A percentile compares a stretch with the other conserved stretches of the same genome.
phyloP scores from a whole-genome alignment of 805 yeast genomes.

The Ogataea wickerhamii region DNA sequence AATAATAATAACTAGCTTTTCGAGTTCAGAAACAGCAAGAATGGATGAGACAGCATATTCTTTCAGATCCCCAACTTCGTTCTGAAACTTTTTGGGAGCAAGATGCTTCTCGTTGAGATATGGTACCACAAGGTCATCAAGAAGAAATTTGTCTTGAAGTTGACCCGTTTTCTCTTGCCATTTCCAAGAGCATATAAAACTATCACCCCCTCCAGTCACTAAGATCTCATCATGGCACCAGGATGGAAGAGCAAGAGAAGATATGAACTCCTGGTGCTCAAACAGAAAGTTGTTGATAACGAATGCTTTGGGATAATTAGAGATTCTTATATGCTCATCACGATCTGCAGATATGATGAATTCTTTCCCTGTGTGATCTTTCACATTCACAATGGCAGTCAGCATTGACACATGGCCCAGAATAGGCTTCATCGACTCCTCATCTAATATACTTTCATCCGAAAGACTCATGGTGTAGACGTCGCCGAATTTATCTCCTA shows the following conservation, averaged over 20 bases:
- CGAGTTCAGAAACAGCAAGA: conserved; percentile 26
- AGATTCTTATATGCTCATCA: conserved; percentile 90
- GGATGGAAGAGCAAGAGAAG: conserved; percentile 54
- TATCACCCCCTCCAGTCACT: conserved; percentile 92
- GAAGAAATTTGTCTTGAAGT: conserved; percentile 39
- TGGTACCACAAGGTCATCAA: conserved; percentile 38
- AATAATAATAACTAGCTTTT: conserved; percentile 39
- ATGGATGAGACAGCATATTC: conserved; percentile 49
- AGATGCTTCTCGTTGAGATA: conserved; percentile 54
- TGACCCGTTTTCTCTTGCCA: conserved; percentile 49
- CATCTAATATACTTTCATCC: conserved; percentile 32
- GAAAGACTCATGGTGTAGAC: conserved; percentile 62
- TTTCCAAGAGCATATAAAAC: conserved; percentile 68
- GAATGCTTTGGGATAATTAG: conserved; percentile 73
- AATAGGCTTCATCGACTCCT: conserved; percentile 58
- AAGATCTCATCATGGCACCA: conserved; percentile 47
- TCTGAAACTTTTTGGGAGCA: conserved; percentile 63
- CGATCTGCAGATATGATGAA: conserved; percentile 80
- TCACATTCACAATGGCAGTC: conserved; percentile 59
- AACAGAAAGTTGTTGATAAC: conserved; percentile 80
- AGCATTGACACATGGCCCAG: conserved; percentile 97
- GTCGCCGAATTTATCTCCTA: conserved; percentile 97
- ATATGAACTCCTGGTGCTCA: conserved; percentile 83
- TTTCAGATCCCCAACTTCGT: conserved; percentile 41
- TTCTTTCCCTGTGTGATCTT: conserved; percentile 39